Base-by-base conservation (phyloP, 306 rosid species). In the Styphnolobium japonicum region DNA sequence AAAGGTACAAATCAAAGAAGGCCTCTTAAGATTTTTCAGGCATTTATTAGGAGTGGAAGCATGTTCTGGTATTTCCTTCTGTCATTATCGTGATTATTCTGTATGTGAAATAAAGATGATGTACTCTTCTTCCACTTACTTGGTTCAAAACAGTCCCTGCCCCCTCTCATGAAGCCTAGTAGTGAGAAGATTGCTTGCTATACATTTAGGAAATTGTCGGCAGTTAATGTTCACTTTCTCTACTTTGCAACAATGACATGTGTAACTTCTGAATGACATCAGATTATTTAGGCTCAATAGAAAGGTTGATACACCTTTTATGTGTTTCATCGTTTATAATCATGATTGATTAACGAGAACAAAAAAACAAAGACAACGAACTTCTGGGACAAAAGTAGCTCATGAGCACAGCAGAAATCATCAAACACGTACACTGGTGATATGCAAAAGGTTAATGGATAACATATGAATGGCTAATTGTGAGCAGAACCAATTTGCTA, bases 1-100 rank as follows among this genome's bases (percentile, higher is more conserved):
- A 60, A 57, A 84, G 65, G 77, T 95, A 95, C 90, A 93, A 90
- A 85, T 75, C 57, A 43, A 95, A 95, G 89, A 82, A 76, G 88
- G 94, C 96, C 76, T 80, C 93, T 22, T 90, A 81, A 85, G 77
- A 33, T 21, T 49, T 75, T 46, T 39, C 70, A 10, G 5, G 37
- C 64, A 9, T 53, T 21, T 42, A 42, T 68, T 57, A 36, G 33
- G n/a, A 74, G 10, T 34, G 25, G 31, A 22, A 23, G 76, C 64
- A 34, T n/a, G 48, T 71, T 74, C 43, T 83, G 80, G 65, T 29
- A 10, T 63, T 67, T 57, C 25, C 51, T 8, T 19, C 27, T 77
- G 65, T 67, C 56, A 74, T 27, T 34, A 15, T 70, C 12, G 21
- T 76, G 80, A 61, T 67, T 72, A 76, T 39, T 74, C 27, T 56